phyloP scores from a whole-genome alignment of 352 stramenopile genomes.

The Phytophthora rubi region DNA sequence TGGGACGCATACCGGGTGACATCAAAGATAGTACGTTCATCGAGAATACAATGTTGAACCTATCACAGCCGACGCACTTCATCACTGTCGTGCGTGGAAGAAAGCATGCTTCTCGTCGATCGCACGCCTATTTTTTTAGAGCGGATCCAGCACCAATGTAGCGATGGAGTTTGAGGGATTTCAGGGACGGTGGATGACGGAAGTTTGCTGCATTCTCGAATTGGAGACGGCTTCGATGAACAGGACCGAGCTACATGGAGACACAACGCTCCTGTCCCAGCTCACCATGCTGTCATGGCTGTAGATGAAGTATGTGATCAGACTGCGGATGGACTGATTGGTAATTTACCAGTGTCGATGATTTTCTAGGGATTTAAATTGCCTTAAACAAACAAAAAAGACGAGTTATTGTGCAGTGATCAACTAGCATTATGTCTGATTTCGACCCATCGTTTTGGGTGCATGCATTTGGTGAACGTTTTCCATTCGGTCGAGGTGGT shows the following conservation, averaged over 20 bases:
- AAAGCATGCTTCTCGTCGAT: conserved; percentile 3
- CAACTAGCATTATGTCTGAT: conserved; percentile 24
- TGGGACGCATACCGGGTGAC: too few species aligned
- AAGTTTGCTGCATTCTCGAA: too few species aligned
- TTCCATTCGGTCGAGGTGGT: conserved; percentile 30
- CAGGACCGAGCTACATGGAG: conserved; percentile 8
- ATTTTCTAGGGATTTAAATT: background rate
- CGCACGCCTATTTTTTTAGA: conserved; percentile 16
- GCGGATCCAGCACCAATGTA: background rate
- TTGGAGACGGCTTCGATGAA: background rate
- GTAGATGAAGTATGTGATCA: conserved; percentile 10
- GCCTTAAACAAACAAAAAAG: background rate
- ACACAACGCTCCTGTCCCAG: background rate
- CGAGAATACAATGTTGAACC: conserved; percentile 15
- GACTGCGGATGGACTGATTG: background rate
- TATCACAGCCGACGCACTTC: conserved; percentile 13
- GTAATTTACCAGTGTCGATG: background rate
- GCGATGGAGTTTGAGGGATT: too few species aligned
- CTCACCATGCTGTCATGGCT: background rate
- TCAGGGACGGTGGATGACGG: too few species aligned
- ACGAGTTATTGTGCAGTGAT: conserved; percentile 16
- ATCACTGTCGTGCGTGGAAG: conserved; percentile 15
- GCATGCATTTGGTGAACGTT: conserved; percentile 1
- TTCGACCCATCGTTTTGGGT: conserved; percentile 31
- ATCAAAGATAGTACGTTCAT: too few species aligned